A percentile compares a stretch with the other conserved stretches of the same genome.
These are phyloP conservation scores for Pythium graminicola DNA, from an alignment of 352 stramenopile species.

Conservation along the genomic window DNA sequence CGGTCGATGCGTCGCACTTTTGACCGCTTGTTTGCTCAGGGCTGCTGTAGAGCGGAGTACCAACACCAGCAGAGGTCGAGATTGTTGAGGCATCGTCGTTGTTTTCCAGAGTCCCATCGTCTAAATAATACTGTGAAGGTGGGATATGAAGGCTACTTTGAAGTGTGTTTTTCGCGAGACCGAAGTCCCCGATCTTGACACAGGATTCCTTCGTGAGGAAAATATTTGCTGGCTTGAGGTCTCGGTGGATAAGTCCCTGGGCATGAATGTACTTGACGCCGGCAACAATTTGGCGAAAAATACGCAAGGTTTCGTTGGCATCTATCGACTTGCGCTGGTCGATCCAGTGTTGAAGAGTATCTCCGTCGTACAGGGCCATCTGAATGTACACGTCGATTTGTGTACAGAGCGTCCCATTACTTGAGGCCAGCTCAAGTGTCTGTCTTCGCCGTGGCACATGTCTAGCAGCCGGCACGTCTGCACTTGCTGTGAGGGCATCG, in stretches of 20 bases:
- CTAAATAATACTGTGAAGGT: constrained; percentile 43
- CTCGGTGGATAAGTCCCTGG: constrained; percentile 64
- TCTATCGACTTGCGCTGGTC: constrained; percentile 45
- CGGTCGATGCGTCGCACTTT: constrained; percentile 42
- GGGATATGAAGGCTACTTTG: constrained; percentile 50
- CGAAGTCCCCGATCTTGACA: constrained; percentile 83
- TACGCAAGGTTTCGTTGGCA: constrained; percentile 45
- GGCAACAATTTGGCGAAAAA: constrained; percentile 66
- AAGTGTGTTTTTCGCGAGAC: constrained; percentile 64
- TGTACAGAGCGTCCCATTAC: constrained; percentile 36
- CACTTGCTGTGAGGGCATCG: not conserved
- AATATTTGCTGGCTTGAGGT: constrained; percentile 80
- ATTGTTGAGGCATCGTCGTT: constrained; percentile 16
- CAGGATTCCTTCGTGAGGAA: constrained; percentile 68
- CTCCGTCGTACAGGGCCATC: constrained; percentile 92
- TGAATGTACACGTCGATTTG: constrained; percentile 89
- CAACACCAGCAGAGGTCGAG: constrained; percentile 60
- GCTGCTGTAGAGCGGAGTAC: constrained; percentile 69
- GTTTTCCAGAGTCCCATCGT: constrained; percentile 26
- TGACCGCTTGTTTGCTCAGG: constrained; percentile 53
- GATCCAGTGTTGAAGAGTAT: constrained; percentile 81
- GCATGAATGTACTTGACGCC: constrained; percentile 74
- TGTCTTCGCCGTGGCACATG: constrained; percentile 20
- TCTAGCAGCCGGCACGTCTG: not conserved
- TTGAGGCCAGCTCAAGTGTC: constrained; percentile 22